Evolutionary conservation across 176 grass and related monocot species (phyloP).

Genomic region (Cymbopogon citratus): DNA sequence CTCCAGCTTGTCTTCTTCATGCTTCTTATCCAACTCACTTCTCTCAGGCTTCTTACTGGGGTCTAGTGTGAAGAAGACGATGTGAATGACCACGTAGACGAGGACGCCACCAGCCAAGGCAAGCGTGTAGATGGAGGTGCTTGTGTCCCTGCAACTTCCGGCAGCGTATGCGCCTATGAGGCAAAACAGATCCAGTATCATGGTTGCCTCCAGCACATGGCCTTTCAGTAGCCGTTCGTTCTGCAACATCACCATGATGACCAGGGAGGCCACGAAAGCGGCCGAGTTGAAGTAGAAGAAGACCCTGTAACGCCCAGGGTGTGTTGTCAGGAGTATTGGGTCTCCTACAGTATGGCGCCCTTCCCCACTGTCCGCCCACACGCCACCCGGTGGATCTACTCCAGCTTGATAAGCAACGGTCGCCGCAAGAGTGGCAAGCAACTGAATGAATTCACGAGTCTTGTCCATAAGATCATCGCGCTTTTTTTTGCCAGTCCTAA

Average conservation of each 20-base stretch:
- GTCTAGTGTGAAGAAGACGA: background rate
- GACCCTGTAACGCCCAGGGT: background rate
- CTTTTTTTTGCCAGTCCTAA: too few species aligned
- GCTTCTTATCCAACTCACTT: too few species aligned
- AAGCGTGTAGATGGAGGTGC: background rate
- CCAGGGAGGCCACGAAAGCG: constrained; percentile 25
- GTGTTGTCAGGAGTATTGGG: background rate
- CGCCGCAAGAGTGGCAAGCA: background rate
- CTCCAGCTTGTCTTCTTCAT: background rate
- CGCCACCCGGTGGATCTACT: background rate
- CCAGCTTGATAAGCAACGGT: background rate
- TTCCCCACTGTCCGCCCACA: background rate
- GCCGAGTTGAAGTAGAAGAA: constrained; percentile 30
- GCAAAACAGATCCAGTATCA: constrained; percentile 19
- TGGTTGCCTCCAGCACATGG: background rate
- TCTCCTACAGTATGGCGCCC: background rate
- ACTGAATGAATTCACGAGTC: background rate
- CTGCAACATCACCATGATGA: constrained; percentile 28
- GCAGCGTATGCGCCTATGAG: constrained; percentile 28
- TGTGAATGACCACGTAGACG: background rate
- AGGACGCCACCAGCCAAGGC: background rate
- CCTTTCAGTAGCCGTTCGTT: background rate
- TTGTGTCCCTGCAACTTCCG: background rate
- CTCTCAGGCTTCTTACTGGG: too few species aligned
- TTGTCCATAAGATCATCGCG: too few species aligned